Percentiles rank a stretch among this genome's conserved stretches.
Conservation (phyloP, 192 early-diverging fungal species). For the Coemansia sp. region DNA sequence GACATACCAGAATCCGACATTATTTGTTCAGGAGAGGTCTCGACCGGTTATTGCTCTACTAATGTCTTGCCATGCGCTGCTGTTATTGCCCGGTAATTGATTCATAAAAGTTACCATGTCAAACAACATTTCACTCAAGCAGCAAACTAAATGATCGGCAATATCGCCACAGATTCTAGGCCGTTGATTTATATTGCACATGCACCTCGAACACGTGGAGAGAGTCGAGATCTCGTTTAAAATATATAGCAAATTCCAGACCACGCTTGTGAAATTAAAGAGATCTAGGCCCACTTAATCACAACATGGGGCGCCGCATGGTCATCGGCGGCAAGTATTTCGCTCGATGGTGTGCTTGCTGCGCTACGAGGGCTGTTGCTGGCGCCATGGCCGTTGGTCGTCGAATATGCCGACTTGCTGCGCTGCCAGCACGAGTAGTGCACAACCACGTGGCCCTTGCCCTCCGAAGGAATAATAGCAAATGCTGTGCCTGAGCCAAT, state of each 20-base stretch:
- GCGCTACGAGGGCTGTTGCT: not conserved
- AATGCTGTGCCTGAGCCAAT: constrained; percentile 53
- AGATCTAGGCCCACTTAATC: constrained; percentile 26
- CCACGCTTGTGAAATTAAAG: not conserved
- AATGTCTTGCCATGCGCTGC: not conserved
- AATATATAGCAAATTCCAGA: not conserved
- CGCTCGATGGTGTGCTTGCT: not conserved
- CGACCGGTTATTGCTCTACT: not conserved
- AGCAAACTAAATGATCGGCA: not conserved
- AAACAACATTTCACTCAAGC: not conserved
- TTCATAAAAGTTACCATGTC: not conserved
- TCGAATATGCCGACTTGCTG: constrained; percentile 12
- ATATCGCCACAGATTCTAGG: not conserved
- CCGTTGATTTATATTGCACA: not conserved
- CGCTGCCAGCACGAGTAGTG: constrained; percentile 57
- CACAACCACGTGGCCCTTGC: constrained; percentile 26
- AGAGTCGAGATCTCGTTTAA: not conserved
- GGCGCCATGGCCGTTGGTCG: not conserved
- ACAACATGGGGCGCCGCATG: constrained; percentile 9
- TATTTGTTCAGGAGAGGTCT: not conserved
- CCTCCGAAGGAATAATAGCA: constrained; percentile 35
- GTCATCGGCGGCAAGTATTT: not conserved
- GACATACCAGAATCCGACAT: not conserved
- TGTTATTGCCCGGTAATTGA: not conserved
- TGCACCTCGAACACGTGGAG: not conserved